Evolutionary conservation across 2,329 filamentous ascomycete species (phyloP).

Genomic region (Botrytis paeoniae): DNA sequence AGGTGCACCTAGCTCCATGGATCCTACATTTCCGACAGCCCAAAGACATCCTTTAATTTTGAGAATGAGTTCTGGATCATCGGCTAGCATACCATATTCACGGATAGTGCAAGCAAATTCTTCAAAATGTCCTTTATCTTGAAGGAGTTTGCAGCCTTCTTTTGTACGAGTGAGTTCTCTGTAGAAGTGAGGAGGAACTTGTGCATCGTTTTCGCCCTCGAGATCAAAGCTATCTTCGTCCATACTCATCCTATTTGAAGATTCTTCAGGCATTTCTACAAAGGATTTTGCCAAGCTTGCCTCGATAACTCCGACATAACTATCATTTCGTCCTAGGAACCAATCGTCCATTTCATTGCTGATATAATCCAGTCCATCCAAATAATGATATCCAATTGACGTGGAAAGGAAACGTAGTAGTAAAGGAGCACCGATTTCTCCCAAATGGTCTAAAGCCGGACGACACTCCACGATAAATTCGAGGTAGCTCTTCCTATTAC

Average conservation of each 20-base stretch:
- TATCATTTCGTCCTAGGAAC: conserved; percentile 95
- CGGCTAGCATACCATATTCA: conserved; percentile 79
- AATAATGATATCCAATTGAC: conserved; percentile 94
- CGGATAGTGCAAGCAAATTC: conserved; percentile 88
- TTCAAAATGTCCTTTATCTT: conserved; percentile 92
- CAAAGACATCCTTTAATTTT: conserved; percentile 97
- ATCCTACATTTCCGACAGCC: conserved; percentile 97
- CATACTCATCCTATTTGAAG: conserved; percentile 36
- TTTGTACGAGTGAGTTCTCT: conserved; percentile 87
- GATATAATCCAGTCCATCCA: conserved; percentile 96
- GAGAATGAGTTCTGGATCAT: conserved; percentile 79
- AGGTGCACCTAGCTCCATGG: conserved; percentile 93
- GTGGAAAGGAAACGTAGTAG: conserved; percentile 91
- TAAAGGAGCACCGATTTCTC: conserved; percentile 92
- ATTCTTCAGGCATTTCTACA: conserved; percentile 46
- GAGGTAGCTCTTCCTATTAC: conserved; percentile 84
- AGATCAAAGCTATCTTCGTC: conserved; percentile 43
- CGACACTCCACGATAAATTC: conserved; percentile 97
- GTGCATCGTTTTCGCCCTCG: conserved; percentile 45
- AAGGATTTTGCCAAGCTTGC: conserved; percentile 90
- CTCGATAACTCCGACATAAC: conserved; percentile 92
- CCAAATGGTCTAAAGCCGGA: conserved; percentile 89
- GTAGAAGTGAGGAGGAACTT: conserved; percentile 95
- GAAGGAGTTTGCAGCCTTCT: conserved; percentile 85
- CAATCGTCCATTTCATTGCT: conserved; percentile 99